A percentile compares a stretch with the other conserved stretches of the same genome.
Conservation (phyloP, 108 stramenopile genomes). For the Conticribra guillardii region DNA sequence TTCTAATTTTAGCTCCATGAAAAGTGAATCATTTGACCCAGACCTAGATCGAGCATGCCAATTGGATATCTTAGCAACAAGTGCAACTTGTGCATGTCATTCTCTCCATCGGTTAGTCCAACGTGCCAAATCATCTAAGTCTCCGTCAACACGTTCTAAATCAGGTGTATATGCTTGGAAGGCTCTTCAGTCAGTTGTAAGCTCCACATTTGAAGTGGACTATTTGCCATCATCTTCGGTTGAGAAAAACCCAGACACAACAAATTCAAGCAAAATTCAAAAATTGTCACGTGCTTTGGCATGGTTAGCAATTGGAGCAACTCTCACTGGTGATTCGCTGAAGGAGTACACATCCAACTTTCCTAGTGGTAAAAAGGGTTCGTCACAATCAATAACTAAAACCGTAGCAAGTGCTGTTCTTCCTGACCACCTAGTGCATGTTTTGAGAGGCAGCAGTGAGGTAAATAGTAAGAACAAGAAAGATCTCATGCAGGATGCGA, state of each 20-base stretch:
- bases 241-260: too few relatives aligned
- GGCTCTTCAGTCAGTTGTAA: conserved; percentile 38
- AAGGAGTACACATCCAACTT: neutral
- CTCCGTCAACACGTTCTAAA: conserved; percentile 4
- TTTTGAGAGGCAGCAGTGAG: conserved; percentile 13
- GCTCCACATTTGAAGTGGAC: neutral
- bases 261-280: neutral
- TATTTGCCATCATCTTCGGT: neutral
- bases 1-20: too few relatives aligned
- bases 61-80: conserved; percentile 4
- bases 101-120: conserved; percentile 30
- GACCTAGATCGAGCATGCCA: neutral
- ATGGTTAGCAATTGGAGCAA: conserved; percentile 27
- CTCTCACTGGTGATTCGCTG: conserved; percentile 1
- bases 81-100: conserved; percentile 9
- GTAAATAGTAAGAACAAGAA: neutral
- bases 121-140: conserved; percentile 5
- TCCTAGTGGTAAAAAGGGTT: neutral
- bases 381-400: conserved; percentile 24
- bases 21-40: neutral
- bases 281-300: conserved; percentile 24
- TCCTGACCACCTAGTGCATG: conserved; percentile 12
- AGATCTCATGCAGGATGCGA: neutral
- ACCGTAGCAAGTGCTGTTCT: conserved; percentile 47
- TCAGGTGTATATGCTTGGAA: conserved; percentile 33